Percentiles rank a stretch among this genome's conserved stretches.
These are phyloP conservation scores for Dianthus caryophyllus DNA, from an alignment of 148 eudicot genomes.

Conservation along the genomic window DNA sequence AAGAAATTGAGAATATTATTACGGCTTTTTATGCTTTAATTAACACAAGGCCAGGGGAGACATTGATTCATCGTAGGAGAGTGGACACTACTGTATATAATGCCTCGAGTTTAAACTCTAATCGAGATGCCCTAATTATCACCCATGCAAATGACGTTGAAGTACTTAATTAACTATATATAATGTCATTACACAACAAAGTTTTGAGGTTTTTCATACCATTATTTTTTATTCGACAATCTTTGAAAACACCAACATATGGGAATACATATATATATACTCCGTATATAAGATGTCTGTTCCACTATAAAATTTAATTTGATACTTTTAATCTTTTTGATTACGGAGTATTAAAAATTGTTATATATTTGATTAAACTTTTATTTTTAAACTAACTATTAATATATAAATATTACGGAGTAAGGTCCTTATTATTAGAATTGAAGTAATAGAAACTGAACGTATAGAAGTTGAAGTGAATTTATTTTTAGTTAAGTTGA, in stretches of 20 bases:
- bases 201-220: conserved; percentile 14
- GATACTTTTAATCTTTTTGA: too few species aligned
- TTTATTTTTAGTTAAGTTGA: too few species aligned
- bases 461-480: too few species aligned
- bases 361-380: too few species aligned
- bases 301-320: too few species aligned
- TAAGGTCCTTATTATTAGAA: too few species aligned
- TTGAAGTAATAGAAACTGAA: too few species aligned
- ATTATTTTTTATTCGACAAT: not conserved
- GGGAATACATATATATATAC: too few species aligned
- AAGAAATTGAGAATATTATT: conserved; percentile 24
- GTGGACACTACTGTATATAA: conserved; percentile 29
- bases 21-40: conserved; percentile 32
- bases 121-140: conserved; percentile 4
- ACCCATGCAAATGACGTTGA: conserved; percentile 2
- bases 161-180: not conserved
- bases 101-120: conserved; percentile 26
- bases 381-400: too few species aligned
- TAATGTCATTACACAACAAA: not conserved
- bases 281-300: too few species aligned
- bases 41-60: conserved; percentile 7
- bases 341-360: too few species aligned
- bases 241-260: not conserved
- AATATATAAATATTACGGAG: too few species aligned
- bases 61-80: conserved; percentile 33